Conservation (phyloP, 1,284 basidiomycete species). For the Sanghuangporus baumii region DNA sequence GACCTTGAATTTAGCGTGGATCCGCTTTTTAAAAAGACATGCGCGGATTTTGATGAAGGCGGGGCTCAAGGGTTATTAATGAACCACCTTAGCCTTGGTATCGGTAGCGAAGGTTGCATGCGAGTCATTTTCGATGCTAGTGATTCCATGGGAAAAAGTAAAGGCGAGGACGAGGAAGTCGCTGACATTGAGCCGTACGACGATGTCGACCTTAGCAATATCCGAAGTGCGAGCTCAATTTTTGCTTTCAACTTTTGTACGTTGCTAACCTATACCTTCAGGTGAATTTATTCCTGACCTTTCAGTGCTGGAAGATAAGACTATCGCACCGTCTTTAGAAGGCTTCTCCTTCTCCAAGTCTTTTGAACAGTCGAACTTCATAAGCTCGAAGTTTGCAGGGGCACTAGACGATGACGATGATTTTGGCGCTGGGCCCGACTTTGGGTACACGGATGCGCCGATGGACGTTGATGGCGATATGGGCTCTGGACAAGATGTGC, state of each 20-base stretch:
- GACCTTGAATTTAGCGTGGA: constrained; percentile 96
- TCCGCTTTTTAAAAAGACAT: constrained; percentile 96
- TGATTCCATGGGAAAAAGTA: constrained; percentile 77
- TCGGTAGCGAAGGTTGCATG: constrained; percentile 77
- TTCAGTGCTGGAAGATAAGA: constrained; percentile 55
- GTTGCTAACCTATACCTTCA: constrained; percentile 22
- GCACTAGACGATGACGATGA: constrained; percentile 41
- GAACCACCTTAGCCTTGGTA: constrained; percentile 80
- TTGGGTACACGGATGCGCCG: constrained; percentile 28
- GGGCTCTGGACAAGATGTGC: constrained; percentile 34
- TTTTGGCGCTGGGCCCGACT: constrained; percentile 39
- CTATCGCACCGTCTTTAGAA: constrained; percentile 75
- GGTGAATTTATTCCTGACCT: constrained; percentile 68
- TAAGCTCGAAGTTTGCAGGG: constrained; percentile 41
- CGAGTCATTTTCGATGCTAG: constrained; percentile 96
- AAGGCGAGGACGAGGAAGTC: constrained; percentile 66
- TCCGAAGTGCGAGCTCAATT: constrained; percentile 53
- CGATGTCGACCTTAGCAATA: constrained; percentile 59
- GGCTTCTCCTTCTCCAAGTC: constrained; percentile 75
- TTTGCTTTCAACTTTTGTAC: background rate
- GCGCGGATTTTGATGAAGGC: constrained; percentile 97
- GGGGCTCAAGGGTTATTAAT: constrained; percentile 91
- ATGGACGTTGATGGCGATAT: constrained; percentile 43
- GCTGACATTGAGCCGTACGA: constrained; percentile 55
- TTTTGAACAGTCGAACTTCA: constrained; percentile 42